Evolutionary conservation across 169 alveolate genomes (phyloP).

Genomic region (Cryptosporidium ryanae): DNA sequence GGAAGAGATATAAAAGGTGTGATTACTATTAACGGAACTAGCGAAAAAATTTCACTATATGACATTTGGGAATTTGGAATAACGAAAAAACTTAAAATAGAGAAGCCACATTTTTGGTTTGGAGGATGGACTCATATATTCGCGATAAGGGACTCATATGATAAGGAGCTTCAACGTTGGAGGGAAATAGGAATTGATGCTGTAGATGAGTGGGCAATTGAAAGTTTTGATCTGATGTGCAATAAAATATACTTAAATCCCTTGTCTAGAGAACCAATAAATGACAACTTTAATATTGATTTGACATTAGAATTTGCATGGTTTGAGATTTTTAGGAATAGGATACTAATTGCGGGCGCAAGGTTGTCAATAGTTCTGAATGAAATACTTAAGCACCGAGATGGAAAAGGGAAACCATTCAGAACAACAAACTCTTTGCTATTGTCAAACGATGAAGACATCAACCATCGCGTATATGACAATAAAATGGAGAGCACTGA

Average conservation of each 20-base stretch:
- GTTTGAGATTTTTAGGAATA: conserved; percentile 79
- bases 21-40: conserved; percentile 51
- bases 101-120: conserved; percentile 82
- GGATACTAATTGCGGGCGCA: conserved; percentile 87
- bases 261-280: conserved; percentile 67
- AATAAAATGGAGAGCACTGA: background rate
- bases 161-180: conserved; percentile 74
- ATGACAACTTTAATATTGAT: conserved; percentile 30
- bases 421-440: conserved; percentile 35
- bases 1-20: conserved; percentile 71
- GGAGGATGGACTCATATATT: conserved; percentile 90
- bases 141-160: conserved; percentile 81
- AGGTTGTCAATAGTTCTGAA: conserved; percentile 84
- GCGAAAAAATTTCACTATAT: conserved; percentile 27
- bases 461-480: conserved; percentile 21
- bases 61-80: conserved; percentile 75
- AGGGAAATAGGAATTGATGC: conserved; percentile 80
- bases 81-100: conserved; percentile 27
- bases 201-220: conserved; percentile 85
- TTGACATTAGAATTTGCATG: conserved; percentile 75
- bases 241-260: conserved; percentile 76
- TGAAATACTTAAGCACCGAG: conserved; percentile 78
- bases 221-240: conserved; percentile 80
- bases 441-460: conserved; percentile 47
- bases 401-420: conserved; percentile 68